These are phyloP conservation scores for Lithohypha guttulata DNA, from an alignment of 2,329 filamentous ascomycete species.

Conservation along the genomic window DNA sequence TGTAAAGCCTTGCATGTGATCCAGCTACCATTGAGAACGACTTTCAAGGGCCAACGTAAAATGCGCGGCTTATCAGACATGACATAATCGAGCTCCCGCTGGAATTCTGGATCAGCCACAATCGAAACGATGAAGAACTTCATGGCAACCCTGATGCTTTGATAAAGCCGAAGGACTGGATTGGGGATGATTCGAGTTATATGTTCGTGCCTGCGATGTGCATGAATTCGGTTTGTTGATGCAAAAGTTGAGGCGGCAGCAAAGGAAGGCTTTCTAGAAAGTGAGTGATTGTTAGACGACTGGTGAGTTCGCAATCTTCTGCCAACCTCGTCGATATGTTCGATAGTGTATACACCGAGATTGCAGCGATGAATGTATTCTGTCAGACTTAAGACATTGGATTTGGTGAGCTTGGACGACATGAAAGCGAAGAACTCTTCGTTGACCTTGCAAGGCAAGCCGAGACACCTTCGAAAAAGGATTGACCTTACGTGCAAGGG, in stretches of 20 bases:
- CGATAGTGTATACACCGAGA: conserved; percentile 23
- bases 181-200: neutral
- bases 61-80: conserved; percentile 28
- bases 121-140: conserved; percentile 42
- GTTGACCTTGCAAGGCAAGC: conserved; percentile 32
- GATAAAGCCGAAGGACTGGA: conserved; percentile 33
- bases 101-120: conserved; percentile 43
- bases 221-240: neutral
- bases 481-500: conserved; percentile 37
- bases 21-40: conserved; percentile 39
- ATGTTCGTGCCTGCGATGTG: neutral
- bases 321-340: conserved; percentile 27
- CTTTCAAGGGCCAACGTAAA: conserved; percentile 29
- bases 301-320: too few relatives aligned
- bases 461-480: conserved; percentile 37
- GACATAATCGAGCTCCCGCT: conserved; percentile 40
- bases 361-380: conserved; percentile 40
- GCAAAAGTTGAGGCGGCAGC: conserved; percentile 26
- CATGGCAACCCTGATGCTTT: conserved; percentile 32
- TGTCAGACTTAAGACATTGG: conserved; percentile 24
- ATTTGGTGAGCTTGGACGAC: conserved; percentile 24
- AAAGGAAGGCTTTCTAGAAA: conserved; percentile 21
- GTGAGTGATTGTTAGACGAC: too few relatives aligned
- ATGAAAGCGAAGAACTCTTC: conserved; percentile 36
- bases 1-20: conserved; percentile 37